phyloP scores from a whole-genome alignment of 129 eudicot species.

The Tagetes erecta region DNA sequence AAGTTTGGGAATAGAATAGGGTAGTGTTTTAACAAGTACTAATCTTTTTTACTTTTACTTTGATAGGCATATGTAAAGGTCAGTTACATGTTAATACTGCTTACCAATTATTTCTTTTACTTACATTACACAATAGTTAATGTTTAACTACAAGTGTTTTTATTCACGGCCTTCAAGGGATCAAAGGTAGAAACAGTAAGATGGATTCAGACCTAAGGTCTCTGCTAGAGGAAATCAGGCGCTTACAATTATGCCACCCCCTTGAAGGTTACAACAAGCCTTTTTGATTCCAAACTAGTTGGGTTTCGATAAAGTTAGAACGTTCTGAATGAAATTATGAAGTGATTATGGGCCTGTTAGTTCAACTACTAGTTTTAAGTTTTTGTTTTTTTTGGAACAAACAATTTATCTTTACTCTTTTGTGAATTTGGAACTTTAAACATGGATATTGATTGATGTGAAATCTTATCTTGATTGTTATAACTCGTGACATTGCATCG shows the following conservation, averaged over 20 bases:
- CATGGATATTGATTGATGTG: slow-evolving; percentile 23
- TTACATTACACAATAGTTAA: background rate
- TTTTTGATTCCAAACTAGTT: background rate
- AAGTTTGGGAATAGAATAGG: slow-evolving; percentile 35
- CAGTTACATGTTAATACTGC: background rate
- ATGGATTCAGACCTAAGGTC: background rate
- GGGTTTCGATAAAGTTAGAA: background rate
- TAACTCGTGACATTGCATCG: slow-evolving; percentile 20
- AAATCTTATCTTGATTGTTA: slow-evolving; percentile 5
- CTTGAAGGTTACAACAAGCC: background rate
- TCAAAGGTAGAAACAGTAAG: background rate
- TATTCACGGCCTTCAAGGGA: background rate
- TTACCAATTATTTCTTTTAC: background rate
- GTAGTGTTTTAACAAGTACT: slow-evolving; percentile 31
- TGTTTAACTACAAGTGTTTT: background rate
- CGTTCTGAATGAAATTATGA: background rate
- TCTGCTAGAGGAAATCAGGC: background rate
- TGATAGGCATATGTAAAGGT: slow-evolving; percentile 7
- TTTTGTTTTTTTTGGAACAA: slow-evolving; percentile 6
- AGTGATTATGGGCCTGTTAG: background rate
- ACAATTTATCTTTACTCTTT: slow-evolving; percentile 14
- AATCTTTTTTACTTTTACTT: slow-evolving; percentile 11
- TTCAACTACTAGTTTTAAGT: background rate
- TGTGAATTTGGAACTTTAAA: background rate
- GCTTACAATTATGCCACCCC: background rate